Evolutionary conservation across 768 basidiomycete genomes (phyloP), one percentile per base, ranked within the genome.

Genomic region (Mycena latifolia): DNA sequence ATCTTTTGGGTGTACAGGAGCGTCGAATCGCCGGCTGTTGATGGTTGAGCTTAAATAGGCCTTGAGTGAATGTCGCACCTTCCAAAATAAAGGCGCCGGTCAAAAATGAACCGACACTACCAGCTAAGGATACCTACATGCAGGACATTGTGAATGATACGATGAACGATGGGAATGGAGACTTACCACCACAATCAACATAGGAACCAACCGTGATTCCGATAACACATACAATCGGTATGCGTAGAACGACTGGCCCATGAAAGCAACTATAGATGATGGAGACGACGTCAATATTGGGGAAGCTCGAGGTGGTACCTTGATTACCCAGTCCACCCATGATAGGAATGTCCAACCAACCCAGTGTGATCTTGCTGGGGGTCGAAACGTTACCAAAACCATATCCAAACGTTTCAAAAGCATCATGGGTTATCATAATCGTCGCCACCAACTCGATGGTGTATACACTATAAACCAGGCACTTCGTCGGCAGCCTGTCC

Each of bases 171-270:
- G 35, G 37, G 33, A 33, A 47, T 6, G 28, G 7, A 7, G 25
- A 43, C 58, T 27, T 53, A 52, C 59, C 5, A 37, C 27, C 29
- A 61, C n/a, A 18, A 52, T 61, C 6, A 53, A 24, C 5, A 24
- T 10, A n/a, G 50, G 50, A 24, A 61, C 10, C 1, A 53, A 11
- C 11, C 3, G 9, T n/a, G 59, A 51, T 31, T 27, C 24, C 1
- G 59, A 52, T 24, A 61, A 22, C 3, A 39, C 17, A 17, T 52
- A 27, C 12, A 61, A 2, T 9, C 59, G 59, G 29, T 29, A 53
- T 2, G 59, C 59, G 28, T 61, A 61, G 17, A 61, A 61, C 3
- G 59, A 61, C 52, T 61, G 59, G 15, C 48, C 59, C 18, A 52
- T 20, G 8, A 43, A 52, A 14, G 37, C 12, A 51, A 53, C 57